Base-by-base conservation (phyloP, 1,284 basidiomycete genomes). In the Ustilago crameri region DNA sequence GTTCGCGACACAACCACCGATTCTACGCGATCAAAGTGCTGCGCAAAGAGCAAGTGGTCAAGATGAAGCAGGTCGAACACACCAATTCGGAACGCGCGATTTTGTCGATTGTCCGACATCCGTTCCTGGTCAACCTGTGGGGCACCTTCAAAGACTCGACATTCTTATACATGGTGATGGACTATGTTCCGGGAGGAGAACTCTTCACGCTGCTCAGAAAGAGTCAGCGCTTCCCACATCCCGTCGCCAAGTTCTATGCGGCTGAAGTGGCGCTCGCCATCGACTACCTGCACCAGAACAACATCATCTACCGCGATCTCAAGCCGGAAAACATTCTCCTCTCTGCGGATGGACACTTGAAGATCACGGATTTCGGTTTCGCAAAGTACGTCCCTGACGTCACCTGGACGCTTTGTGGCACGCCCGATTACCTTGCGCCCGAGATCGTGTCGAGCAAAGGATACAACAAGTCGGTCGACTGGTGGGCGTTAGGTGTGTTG, bases 151-250 rank as follows among this genome's bases (percentile, higher is more conserved):
- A 96, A 78, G 95, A 98, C 79, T 86, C 89, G 10, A 88, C 91
- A 44, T 98, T 97, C 82, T 86, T 98, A 14, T 99, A 96, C 87
- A 97, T 99, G 94, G 95, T 98, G 59, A 98, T 98, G 95, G 96
- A 98, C 85, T 99, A 97, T 83, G 95, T 98, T 4, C 93, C 94
- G 0, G 95, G 95, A 20, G 95, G 95, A 18, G 95, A 99, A 84
- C 87, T 99, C 8, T 99, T 98, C 83, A 81, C 79, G n/a, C 79
- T 82, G 12, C 63, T 83, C 10, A 55, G 81, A 12, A 80, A 82
- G 45, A 69, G 63, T 18, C 84, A 97, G 91, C 88, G 95, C 37
- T 99, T 99, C 85, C 95, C 96, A 0, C 95, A 97, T 78, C 93
- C 94, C 1, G 96, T 98, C 3, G 95, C 96, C 27, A 98, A 98